A percentile compares a stretch with the other conserved stretches of the same genome.
These are phyloP conservation scores for Nitzschia putrida DNA, from an alignment of 108 stramenopile genomes.

Conservation along the genomic window DNA sequence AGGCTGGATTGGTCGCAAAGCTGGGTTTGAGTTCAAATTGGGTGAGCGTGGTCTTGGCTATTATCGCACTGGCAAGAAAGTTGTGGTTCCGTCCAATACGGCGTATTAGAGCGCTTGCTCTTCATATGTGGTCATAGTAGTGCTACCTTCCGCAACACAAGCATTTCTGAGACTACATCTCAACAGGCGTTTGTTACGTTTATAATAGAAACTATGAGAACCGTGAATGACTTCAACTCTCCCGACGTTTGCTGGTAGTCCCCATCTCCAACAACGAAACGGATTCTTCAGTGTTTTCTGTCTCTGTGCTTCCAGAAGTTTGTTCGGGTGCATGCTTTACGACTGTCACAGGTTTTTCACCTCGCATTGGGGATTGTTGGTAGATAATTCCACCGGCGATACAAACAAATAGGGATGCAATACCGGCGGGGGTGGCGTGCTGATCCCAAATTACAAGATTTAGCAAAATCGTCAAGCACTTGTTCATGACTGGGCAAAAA, in stretches of 20 bases:
- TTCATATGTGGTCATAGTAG: too few relatives aligned
- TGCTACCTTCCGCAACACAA: too few relatives aligned
- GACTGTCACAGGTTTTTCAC: not conserved
- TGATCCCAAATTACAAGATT: constrained; percentile 90
- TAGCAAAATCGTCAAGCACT: constrained; percentile 85
- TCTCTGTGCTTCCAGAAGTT: too few relatives aligned
- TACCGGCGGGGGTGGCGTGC: constrained; percentile 81
- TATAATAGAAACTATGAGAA: too few relatives aligned
- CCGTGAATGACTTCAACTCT: too few relatives aligned
- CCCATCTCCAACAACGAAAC: too few relatives aligned
- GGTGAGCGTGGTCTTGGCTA: constrained; percentile 87
- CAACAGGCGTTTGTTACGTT: too few relatives aligned
- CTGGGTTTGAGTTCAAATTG: constrained; percentile 88
- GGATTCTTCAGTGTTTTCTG: too few relatives aligned
- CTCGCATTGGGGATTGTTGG: constrained; percentile 82
- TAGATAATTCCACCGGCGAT: constrained; percentile 84
- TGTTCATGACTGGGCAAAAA: constrained; percentile 65
- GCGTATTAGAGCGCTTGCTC: constrained; percentile 46
- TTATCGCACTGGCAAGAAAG: constrained; percentile 85
- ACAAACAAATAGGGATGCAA: constrained; percentile 75
- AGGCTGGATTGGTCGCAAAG: constrained; percentile 74
- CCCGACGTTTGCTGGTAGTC: too few relatives aligned
- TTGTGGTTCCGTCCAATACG: constrained; percentile 82
- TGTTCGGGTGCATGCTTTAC: not conserved
- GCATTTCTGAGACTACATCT: too few relatives aligned